Base-by-base conservation (phyloP, 1,139 yeast species). In the Taphrina sp. region DNA sequence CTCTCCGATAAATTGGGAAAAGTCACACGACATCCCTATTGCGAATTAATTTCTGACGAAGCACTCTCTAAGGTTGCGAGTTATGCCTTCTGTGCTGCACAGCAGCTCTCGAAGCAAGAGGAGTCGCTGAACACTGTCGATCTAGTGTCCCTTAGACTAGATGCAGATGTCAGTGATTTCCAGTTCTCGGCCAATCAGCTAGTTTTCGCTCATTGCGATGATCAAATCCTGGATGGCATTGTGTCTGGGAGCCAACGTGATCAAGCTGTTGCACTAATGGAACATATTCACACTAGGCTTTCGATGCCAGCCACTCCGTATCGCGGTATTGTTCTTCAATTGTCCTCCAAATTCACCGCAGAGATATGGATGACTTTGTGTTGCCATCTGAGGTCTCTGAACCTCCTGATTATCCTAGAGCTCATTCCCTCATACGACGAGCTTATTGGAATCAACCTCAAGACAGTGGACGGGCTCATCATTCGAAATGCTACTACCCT, bases 401-500 rank as follows among this genome's bases (percentile, higher is more conserved):
- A 33, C 17, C 47, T 43, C 12, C 36, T 43, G 12, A 29, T 43
- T 8, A 17, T 43, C 20, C 17, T 43, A 5, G 47, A 43, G 26
- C 37, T 43, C 10, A 10, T 7, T 1, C 47, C 47, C 3, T 38
- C 47, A 5, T 43, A 43, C 28, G 14, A 24, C 12, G 38, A 29
- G n/a, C 47, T 43, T 5, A 28, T 22, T 22, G 47, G 47, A 5
- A 43, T 43, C 38, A 43, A 43, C 17, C 47, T 43, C 19, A 20
- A 20, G 24, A 26, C 31, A 8, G 17, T 29, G 19, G 36, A 43
- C 12, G 47, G 47, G 7, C 36, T 43, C 26, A 20, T 43, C 24
- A 43, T 43, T 19, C 24, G 47, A 7, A 43, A 43, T 31, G 47
- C 47, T 10, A 43, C 47, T 8, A 43, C 26, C 12, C 47, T 43